Base-by-base conservation (phyloP, 495 filamentous ascomycete species). In the Staphylotrichum longicolle region DNA sequence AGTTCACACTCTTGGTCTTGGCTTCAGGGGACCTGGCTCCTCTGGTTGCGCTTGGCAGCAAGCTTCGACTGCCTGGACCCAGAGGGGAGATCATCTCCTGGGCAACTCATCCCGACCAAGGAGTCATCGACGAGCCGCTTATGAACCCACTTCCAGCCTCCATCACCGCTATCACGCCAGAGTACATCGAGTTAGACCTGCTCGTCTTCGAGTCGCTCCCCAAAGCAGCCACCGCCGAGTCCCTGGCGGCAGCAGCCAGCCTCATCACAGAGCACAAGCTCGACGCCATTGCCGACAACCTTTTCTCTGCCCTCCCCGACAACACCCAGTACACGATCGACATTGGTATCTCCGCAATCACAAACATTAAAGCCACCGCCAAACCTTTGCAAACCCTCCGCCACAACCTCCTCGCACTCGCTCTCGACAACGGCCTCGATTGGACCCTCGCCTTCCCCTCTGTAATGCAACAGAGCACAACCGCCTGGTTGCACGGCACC, bases 151-250 rank as follows among this genome's bases (percentile, higher is more conserved):
- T 44, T 3, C 44, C 45, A 0, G 37, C 20, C 0, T 58, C 62
- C 6, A 63, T 70, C 37, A 65, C 56, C 9, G 51, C 53, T 3
- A 40, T 62, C 11, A 64, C 67, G 4, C 14, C 33, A 0, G 62
- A 67, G 11, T 67, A 63, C 45, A 63, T 70, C 15, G 64, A 67
- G 54, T 56, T 70, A 8, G 67, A 67, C 15, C 50, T 70, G 1
- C 49, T 67, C 4, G 32, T 70, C 0, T 63, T 70, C 6, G 45
- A 54, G 2, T 48, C 40, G 3, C 41, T 32, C 2, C 67, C 62
- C 0, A 10, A 14, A 3, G 12, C 35, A 1, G 40, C 64, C 7
- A 49, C 59, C 0, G 35, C 37, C 10, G 48, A 33, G 1, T 60
- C 64, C 7, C 35, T 62, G 8, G 39, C 11, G 1, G 47, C 40